Evolutionary conservation across 352 stramenopile genomes (phyloP), one percentile per base, ranked within the genome.

Genomic region (Pythium phragmitis): DNA sequence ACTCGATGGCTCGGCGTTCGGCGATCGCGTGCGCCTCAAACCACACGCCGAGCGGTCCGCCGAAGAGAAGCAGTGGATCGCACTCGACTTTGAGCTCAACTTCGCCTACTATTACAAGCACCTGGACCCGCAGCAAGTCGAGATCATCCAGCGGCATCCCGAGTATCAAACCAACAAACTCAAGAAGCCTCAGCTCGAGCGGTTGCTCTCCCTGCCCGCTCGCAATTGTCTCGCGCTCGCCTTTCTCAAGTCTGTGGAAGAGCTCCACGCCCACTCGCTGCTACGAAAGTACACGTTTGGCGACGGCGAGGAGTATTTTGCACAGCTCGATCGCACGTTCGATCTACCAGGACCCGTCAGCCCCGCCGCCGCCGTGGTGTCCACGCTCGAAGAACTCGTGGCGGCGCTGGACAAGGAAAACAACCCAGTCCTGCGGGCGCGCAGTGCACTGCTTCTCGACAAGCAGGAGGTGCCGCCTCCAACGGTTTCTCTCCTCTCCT

Each of bases 101-200:
- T 83, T 86, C 19, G 76, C 80, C 13, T 75, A 79, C 51, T 94
- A 92, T 55, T 89, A 91, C 70, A 89, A 91, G 50, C 58, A 73
- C 48, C 33, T 89, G 4, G 53, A 68, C 17, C 39, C 74, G 0
- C 63, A 75, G 16, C 79, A 92, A 42, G 75, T 89, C 0, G 83
- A 94, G 19, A 72, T 85, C 19, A 80, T 89, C 47, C 68, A 86
- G 41, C 79, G 75, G 36, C 77, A 77, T 46, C 49, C 56, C 2
- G 80, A 92, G 3, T 88, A 87, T 39, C 74, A 82, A 45, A 69
- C 75, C 39, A 75, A 71, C 13, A 66, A 59, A 17, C 55, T 91
- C 0, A 77, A 59, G 33, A 72, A 76, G 13, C 71, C 76, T 3
- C 60, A 87, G 11, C 68, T 94, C 7, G 61, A 85, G 63, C 70